Conservation (phyloP, 2,329 filamentous ascomycete species). For the Thermoascus crustaceus region DNA sequence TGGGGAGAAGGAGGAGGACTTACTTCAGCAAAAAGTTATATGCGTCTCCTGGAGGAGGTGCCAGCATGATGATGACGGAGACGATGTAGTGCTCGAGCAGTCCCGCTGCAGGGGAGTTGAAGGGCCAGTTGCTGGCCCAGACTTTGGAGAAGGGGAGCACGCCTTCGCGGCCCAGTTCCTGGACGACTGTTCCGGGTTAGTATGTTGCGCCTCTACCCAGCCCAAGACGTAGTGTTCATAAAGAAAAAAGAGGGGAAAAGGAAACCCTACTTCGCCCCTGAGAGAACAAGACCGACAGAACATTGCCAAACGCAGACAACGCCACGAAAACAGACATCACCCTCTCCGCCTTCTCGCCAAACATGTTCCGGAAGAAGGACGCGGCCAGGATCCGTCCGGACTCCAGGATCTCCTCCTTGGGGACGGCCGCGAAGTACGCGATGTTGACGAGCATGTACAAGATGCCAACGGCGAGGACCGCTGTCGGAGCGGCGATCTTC, state of each 20-base stretch:
- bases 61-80: slow-evolving; percentile 57
- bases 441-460: slow-evolving; percentile 52
- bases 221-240: too few relatives aligned
- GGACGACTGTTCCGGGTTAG: slow-evolving; percentile 21
- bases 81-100: slow-evolving; percentile 58
- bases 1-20: slow-evolving; percentile 7
- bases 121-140: slow-evolving; percentile 62
- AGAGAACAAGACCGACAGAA: slow-evolving; percentile 49
- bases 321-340: slow-evolving; percentile 55
- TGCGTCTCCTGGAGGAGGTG: slow-evolving; percentile 58
- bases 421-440: slow-evolving; percentile 52
- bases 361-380: slow-evolving; percentile 53
- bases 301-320: slow-evolving; percentile 53
- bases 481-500: slow-evolving; percentile 48
- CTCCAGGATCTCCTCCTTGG: slow-evolving; percentile 46
- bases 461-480: slow-evolving; percentile 46
- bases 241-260: too few relatives aligned
- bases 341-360: slow-evolving; percentile 46
- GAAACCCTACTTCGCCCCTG: slow-evolving; percentile 34
- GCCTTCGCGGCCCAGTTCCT: slow-evolving; percentile 61
- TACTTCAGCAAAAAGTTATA: slow-evolving; percentile 53
- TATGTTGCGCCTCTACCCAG: too few relatives aligned
- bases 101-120: slow-evolving; percentile 53
- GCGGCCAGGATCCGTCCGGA: slow-evolving; percentile 50
- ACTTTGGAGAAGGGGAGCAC: slow-evolving; percentile 57